Evolutionary conservation across 2,329 filamentous ascomycete species (phyloP).

Genomic region (Trichoderma sp.): DNA sequence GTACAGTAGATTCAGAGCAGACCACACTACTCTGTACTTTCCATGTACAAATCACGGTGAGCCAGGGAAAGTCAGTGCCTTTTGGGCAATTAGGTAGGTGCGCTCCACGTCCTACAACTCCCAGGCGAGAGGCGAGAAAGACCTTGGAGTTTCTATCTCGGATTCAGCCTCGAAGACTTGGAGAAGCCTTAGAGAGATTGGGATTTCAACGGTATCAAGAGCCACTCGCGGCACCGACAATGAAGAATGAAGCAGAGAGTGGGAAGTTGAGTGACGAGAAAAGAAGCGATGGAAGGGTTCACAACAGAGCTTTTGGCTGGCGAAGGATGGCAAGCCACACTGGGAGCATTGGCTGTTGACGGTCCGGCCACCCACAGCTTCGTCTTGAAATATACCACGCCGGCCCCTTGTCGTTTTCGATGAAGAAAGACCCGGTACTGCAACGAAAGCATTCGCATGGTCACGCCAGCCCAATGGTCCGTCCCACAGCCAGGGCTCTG

Average conservation of each 20-base stretch:
- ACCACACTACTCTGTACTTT: conserved; percentile 6
- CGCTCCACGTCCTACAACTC: conserved; percentile 16
- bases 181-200: neutral
- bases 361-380: conserved; percentile 20
- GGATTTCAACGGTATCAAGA: conserved; percentile 3
- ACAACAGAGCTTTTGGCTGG: conserved; percentile 11
- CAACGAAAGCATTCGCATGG: conserved; percentile 21
- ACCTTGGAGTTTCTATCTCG: conserved; percentile 6
- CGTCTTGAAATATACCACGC: conserved; percentile 23
- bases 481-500: conserved; percentile 21
- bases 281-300: conserved; percentile 13
- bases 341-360: conserved; percentile 23
- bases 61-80: neutral
- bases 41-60: conserved; percentile 5
- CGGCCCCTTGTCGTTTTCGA: conserved; percentile 18
- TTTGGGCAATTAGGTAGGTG: neutral
- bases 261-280: conserved; percentile 10
- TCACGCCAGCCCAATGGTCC: conserved; percentile 25
- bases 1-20: conserved; percentile 15
- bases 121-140: neutral
- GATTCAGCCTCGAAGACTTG: neutral
- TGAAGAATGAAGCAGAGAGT: neutral
- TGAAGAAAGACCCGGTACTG: conserved; percentile 15
- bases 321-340: conserved; percentile 22
- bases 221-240: conserved; percentile 19